phyloP scores from a whole-genome alignment of 2,329 filamentous ascomycete genomes.

The Ophiostoma australiae region DNA sequence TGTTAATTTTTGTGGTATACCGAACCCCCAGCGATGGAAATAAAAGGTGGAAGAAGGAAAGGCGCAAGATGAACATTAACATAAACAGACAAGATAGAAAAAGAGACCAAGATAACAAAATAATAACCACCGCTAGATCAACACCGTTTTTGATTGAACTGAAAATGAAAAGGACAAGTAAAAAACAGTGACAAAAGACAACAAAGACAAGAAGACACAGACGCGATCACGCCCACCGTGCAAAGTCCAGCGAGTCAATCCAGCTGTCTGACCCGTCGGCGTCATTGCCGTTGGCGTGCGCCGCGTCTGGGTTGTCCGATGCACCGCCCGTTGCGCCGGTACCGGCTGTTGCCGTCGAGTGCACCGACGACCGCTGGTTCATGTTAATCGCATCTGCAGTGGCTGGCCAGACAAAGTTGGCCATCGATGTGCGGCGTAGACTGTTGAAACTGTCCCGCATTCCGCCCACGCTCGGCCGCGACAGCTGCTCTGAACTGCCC shows the following conservation, averaged over 20 bases:
- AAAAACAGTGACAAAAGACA: neutral
- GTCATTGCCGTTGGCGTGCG: constrained; percentile 30
- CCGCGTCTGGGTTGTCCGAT: constrained; percentile 42
- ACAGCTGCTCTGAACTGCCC: constrained; percentile 19
- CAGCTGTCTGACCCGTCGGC: constrained; percentile 35
- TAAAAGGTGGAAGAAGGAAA: constrained; percentile 5
- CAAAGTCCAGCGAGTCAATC: constrained; percentile 48
- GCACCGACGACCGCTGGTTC: constrained; percentile 55
- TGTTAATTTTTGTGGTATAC: constrained; percentile 39
- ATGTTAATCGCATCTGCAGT: constrained; percentile 44
- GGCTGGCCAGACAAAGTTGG: constrained; percentile 56
- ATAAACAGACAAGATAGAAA: neutral
- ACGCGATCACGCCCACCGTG: constrained; percentile 38
- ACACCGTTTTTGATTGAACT: neutral
- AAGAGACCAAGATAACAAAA: neutral
- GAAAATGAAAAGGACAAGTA: neutral
- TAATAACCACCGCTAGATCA: neutral
- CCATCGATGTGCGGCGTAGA: constrained; percentile 58
- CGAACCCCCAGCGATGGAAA: neutral
- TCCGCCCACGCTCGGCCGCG: constrained; percentile 37
- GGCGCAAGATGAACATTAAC: neutral
- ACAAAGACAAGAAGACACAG: neutral
- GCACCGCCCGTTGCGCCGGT: neutral
- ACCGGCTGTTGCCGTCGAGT: constrained; percentile 48
- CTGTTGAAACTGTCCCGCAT: constrained; percentile 59